Evolutionary conservation across 2,329 filamentous ascomycete genomes (phyloP), one percentile per base, ranked within the genome.

Genomic region (Colletotrichum sp.): DNA sequence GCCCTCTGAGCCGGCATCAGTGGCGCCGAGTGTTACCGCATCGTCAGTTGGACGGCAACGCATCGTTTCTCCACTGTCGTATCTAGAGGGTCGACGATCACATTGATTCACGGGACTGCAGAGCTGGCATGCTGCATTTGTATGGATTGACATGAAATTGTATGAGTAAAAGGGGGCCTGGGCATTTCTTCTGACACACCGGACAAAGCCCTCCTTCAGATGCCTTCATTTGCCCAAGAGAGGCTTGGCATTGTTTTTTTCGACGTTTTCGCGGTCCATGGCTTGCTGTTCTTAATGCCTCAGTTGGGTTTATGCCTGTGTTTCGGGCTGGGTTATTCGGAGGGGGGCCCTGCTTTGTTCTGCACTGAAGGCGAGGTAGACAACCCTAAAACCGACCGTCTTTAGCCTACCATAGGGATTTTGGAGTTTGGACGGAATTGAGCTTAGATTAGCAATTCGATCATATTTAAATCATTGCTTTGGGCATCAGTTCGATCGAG

Each of bases 91-190:
- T n/a, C 36, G 30, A 62, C 32, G 57, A 49, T 22, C n/a, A 13
- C 15, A 8, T 36, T 39, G 29, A 49, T 25, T 36, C 22, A 22
- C 22, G 22, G 59, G 27, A 13, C 44, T n/a, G 13, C 36, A 27
- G 39, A 59, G 13, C 32, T 52, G 62, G 52, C 62, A 19, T 57
- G 44, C 34, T 52, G 55, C 65, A 30, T 69, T 69, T 61, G 25
- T 75, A 69, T 19, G 64, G 73, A 64, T 34, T 76, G 73, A 76
- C 29, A 69, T 69, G 73, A 76, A 73, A 55, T 71, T 75, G 75
- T 77, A 77, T 75, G 75, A 77, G 52, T 73, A 73, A 65, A 34
- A 30, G 73, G 64, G 32, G 22, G 39, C 32, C 8, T 22, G 32
- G 44, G 44, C 29, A 68, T 30, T 22, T 27, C 25, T 39, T 64